phyloP scores from a whole-genome alignment of 306 rosid species.

The Hylodesmum podocarpum region DNA sequence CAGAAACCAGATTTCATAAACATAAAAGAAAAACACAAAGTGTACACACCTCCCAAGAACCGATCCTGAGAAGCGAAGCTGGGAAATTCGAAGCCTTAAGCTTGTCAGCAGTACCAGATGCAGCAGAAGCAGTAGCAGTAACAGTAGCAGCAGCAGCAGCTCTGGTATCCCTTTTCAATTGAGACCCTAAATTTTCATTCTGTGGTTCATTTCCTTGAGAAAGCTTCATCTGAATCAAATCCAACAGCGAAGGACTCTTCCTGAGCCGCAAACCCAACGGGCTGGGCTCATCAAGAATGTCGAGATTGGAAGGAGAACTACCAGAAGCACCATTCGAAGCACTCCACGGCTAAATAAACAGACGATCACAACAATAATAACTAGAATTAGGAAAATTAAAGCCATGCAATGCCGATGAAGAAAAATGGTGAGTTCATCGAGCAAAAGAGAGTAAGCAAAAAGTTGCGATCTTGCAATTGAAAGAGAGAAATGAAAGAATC shows the following conservation, averaged over 20 bases:
- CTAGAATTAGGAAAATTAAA: background rate
- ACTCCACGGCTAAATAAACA: slow-evolving; percentile 35
- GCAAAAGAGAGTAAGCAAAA: background rate
- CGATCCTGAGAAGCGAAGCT: slow-evolving; percentile 67
- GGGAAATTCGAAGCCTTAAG: slow-evolving; percentile 89
- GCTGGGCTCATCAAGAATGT: slow-evolving; percentile 91
- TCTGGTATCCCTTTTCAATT: slow-evolving; percentile 40
- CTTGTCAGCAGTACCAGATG: slow-evolving; percentile 49
- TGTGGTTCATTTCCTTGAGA: slow-evolving; percentile 50
- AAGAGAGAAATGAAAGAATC: background rate
- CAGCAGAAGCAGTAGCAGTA: slow-evolving; percentile 26
- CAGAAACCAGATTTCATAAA: background rate
- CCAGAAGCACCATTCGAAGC: slow-evolving; percentile 31
- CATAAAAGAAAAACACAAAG: background rate
- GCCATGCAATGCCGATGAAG: background rate
- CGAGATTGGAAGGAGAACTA: slow-evolving; percentile 43
- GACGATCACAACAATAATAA: background rate
- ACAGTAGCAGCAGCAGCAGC: slow-evolving; percentile 33
- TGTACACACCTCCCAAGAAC: slow-evolving; percentile 79
- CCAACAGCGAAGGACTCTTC: slow-evolving; percentile 84
- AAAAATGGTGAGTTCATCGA: background rate
- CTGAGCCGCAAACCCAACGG: slow-evolving; percentile 81
- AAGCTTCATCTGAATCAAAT: slow-evolving; percentile 83
- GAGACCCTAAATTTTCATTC: slow-evolving; percentile 38
- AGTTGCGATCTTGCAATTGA: background rate